Conservation (phyloP, 2,329 filamentous ascomycete genomes). For the Macroventuria anomochaeta region DNA sequence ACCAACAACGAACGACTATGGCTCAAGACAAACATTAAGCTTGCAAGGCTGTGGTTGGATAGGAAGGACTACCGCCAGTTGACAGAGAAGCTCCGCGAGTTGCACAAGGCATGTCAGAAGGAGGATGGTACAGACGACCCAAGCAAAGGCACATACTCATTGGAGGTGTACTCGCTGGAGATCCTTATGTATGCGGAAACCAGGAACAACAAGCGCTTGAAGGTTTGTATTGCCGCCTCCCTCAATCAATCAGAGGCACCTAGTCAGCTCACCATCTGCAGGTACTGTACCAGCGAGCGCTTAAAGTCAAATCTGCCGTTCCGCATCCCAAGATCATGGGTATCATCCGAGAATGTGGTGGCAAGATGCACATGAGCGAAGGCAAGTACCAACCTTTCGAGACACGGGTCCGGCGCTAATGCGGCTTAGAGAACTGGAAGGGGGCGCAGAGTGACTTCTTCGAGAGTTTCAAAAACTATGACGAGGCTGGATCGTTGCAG, state of each 20-base stretch:
- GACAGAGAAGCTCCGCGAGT: constrained; percentile 81
- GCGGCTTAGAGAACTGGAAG: constrained; percentile 83
- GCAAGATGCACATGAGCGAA: constrained; percentile 99
- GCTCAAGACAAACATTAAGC: constrained; percentile 98
- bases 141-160: constrained; percentile 92
- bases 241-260: constrained; percentile 28
- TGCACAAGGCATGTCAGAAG: constrained; percentile 86
- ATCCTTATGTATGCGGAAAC: constrained; percentile 99
- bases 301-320: constrained; percentile 93
- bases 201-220: constrained; percentile 95
- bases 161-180: constrained; percentile 95
- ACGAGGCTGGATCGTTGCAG: constrained; percentile 94
- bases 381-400: constrained; percentile 42
- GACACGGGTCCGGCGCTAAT: constrained; percentile 32
- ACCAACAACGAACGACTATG: constrained; percentile 97
- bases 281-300: constrained; percentile 85
- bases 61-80: constrained; percentile 85
- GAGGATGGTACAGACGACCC: constrained; percentile 89
- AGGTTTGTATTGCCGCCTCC: constrained; percentile 56
- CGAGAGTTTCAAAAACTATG: constrained; percentile 98
- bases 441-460: constrained; percentile 97
- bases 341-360: constrained; percentile 96
- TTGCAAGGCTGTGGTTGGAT: constrained; percentile 88
- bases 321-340: constrained; percentile 99
- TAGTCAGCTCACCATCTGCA: constrained; percentile 40